Evolutionary conservation across 2,329 filamentous ascomycete genomes (phyloP), one percentile per base, ranked within the genome.

Genomic region (Paecilomyces sp.): DNA sequence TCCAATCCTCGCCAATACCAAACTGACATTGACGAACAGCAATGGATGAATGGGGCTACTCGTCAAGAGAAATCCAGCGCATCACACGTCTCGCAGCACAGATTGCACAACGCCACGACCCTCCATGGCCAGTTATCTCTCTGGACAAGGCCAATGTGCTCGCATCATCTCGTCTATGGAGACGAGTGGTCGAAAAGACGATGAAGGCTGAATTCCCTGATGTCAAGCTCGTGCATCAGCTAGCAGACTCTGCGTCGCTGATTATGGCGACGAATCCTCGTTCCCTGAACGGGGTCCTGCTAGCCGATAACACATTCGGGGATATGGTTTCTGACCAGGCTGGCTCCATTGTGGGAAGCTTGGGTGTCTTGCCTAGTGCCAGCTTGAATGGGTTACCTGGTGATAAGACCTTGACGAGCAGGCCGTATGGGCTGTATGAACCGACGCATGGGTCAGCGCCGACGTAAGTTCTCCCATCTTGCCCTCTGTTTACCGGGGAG

Each of bases 71-170:
- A 80, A 86, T 96, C 61, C 88, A 93, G 82, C 87, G 92, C 56
- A 85, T 96, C 60, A 88, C 89, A 3, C 83, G 91, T 51, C 81
- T 96, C 54, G 90, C 88, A 1, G 92, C 88, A 1, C 85, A 88
- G 74, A 80, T 96, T 25, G 92, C 92, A 2, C 81, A 91, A 31
- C 86, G 86, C 25, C 84, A 87, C 63, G 80, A 88, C 68, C 88
- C 88, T 1, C 88, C 88, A 0, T 83, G 87, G 61, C 88, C 87
- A 41, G 90, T 96, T 31, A 90, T 86, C 84, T 91, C 86, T 66
- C 80, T 96, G 66, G 92, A 97, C 77, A 96, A 96, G 83, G 92
- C 92, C 30, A 97, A 97, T 72, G 92, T 96, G 41, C 83, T 97
- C 63, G 92, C 92, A 0, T 94, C 91, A 6, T 90, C 87, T 70